Percentiles rank a stretch among this genome's conserved stretches.
Evolutionary conservation across 176 grass and related monocot genomes (phyloP).

Genomic region (Poa pratensis): DNA sequence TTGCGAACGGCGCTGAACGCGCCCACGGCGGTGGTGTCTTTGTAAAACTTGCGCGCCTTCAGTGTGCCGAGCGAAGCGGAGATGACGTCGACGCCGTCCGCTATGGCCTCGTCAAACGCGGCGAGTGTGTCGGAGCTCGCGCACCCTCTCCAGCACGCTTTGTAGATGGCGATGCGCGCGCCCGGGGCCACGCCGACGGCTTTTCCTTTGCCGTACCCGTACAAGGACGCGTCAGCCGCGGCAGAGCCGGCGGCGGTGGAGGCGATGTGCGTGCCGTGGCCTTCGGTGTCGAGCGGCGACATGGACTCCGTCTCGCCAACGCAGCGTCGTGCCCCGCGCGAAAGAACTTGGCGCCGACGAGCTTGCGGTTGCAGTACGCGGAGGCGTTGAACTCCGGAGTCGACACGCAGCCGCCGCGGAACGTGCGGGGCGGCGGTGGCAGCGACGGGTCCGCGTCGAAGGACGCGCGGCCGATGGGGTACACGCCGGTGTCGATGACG

Average conservation of each 20-base stretch:
- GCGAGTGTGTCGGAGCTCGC: slow-evolving; percentile 41
- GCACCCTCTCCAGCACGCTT: slow-evolving; percentile 43
- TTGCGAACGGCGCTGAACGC: slow-evolving; percentile 38
- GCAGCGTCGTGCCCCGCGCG: slow-evolving; percentile 7
- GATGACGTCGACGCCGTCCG: slow-evolving; percentile 37
- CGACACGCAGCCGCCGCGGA: slow-evolving; percentile 35
- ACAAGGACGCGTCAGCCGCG: slow-evolving; percentile 4
- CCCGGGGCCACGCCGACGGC: slow-evolving; percentile 38
- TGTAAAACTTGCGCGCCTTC: background rate
- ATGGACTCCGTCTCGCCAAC: slow-evolving; percentile 27
- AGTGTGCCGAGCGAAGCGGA: background rate
- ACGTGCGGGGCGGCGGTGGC: background rate
- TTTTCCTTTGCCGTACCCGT: slow-evolving; percentile 12
- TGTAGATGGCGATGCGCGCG: slow-evolving; percentile 51
- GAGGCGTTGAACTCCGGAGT: slow-evolving; percentile 25
- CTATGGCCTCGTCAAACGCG: slow-evolving; percentile 31
- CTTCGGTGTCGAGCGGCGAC: slow-evolving; percentile 49
- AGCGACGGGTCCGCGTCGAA: slow-evolving; percentile 30
- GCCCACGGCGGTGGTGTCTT: slow-evolving; percentile 36
- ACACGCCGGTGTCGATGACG: slow-evolving; percentile 23
- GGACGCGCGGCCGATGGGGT: slow-evolving; percentile 15
- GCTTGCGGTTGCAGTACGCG: slow-evolving; percentile 50
- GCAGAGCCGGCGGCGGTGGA: slow-evolving; percentile 38
- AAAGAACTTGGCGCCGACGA: slow-evolving; percentile 51
- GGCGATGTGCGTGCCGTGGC: slow-evolving; percentile 54